Conservation (phyloP, 2,329 filamentous ascomycete genomes). For the Calonectria pauciramosa region DNA sequence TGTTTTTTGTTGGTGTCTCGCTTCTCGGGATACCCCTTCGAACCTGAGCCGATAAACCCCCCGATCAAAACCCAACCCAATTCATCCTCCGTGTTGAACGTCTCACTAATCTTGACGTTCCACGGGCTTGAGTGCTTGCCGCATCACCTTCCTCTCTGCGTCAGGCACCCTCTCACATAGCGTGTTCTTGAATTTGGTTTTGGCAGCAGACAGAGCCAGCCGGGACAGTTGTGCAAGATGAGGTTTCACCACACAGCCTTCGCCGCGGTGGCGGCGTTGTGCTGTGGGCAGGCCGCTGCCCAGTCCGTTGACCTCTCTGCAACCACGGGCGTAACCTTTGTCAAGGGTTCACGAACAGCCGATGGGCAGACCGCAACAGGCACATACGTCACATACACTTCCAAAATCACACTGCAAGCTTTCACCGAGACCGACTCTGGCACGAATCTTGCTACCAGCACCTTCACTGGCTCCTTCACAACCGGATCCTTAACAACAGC, state of each 20-base stretch:
- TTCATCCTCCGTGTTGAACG: background rate
- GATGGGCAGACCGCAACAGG: conserved; percentile 50
- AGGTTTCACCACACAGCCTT: conserved; percentile 39
- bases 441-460: conserved; percentile 52
- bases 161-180: background rate
- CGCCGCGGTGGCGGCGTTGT: conserved; percentile 39
- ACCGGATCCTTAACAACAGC: conserved; percentile 48
- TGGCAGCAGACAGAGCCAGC: background rate
- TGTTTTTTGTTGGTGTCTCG: conserved; percentile 6
- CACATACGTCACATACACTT: conserved; percentile 43
- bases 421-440: conserved; percentile 32
- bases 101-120: background rate
- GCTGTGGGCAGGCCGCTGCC: conserved; percentile 40
- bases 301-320: conserved; percentile 48
- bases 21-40: background rate
- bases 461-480: conserved; percentile 60
- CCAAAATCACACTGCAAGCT: conserved; percentile 40
- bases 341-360: conserved; percentile 54
- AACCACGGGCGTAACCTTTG: conserved; percentile 53
- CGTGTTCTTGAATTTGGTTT: background rate
- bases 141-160: background rate
- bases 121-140: background rate
- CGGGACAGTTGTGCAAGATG: conserved; percentile 35
- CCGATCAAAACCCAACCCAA: background rate
- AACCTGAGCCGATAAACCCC: background rate